These are phyloP conservation scores for Phytophthora agathidicida DNA, from an alignment of 352 stramenopile genomes.

Conservation along the genomic window DNA sequence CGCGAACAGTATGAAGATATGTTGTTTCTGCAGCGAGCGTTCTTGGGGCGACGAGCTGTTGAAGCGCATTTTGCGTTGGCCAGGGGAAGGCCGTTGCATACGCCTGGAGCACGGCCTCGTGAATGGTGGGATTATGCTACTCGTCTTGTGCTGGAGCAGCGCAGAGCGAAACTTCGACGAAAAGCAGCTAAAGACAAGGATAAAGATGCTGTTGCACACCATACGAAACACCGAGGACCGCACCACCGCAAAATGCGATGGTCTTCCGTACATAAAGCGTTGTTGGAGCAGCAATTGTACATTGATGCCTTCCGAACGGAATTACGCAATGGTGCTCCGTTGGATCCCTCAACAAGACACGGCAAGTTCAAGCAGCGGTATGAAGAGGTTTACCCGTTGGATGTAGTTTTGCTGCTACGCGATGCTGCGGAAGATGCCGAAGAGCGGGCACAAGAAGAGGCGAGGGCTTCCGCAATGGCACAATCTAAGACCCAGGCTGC, in stretches of 20 bases:
- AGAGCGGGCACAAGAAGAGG: slow-evolving; percentile 37
- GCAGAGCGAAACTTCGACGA: slow-evolving; percentile 30
- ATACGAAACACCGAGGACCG: slow-evolving; percentile 10
- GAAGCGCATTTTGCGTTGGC: slow-evolving; percentile 72
- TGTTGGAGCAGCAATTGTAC: slow-evolving; percentile 66
- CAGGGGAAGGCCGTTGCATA: slow-evolving; percentile 62
- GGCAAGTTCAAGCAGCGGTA: slow-evolving; percentile 51
- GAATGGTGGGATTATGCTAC: slow-evolving; percentile 85
- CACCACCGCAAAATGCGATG: slow-evolving; percentile 53
- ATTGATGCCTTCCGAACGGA: slow-evolving; percentile 58
- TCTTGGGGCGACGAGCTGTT: slow-evolving; percentile 60
- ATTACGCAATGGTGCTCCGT: slow-evolving; percentile 40
- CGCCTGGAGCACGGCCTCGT: slow-evolving; percentile 35
- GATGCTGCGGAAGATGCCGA: slow-evolving; percentile 69
- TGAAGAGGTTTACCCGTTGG: slow-evolving; percentile 69
- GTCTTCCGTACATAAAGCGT: slow-evolving; percentile 59
- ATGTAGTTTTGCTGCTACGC: slow-evolving; percentile 69
- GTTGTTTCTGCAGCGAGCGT: slow-evolving; percentile 73
- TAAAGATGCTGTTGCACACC: neutral
- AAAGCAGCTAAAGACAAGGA: slow-evolving; percentile 1
- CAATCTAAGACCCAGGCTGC: slow-evolving; percentile 21
- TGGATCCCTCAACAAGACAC: slow-evolving; percentile 52
- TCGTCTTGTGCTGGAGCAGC: slow-evolving; percentile 49
- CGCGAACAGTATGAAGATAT: slow-evolving; percentile 86
- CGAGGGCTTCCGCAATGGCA: slow-evolving; percentile 29